A percentile compares a stretch with the other conserved stretches of the same genome.
Evolutionary conservation across 129 eudicot species (phyloP).

Genomic region (Escallonia rubra): DNA sequence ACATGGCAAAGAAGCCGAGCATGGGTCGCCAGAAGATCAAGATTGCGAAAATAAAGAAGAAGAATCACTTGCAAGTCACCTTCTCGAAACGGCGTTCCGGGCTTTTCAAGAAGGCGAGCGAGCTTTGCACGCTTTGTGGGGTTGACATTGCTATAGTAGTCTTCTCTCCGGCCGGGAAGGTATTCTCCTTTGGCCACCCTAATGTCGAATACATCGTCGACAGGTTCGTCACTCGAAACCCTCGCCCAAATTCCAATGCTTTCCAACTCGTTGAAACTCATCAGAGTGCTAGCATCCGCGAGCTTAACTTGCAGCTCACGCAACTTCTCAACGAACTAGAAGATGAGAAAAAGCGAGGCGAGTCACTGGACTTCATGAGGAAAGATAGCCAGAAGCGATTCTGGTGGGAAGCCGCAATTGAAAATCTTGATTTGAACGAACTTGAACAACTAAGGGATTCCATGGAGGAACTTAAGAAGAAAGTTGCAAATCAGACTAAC

Average conservation of each 20-base stretch:
- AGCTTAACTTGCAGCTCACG: conserved; percentile 41
- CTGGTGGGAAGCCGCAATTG: conserved; percentile 61
- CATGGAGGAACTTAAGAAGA: conserved; percentile 51
- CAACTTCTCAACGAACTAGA: conserved; percentile 41
- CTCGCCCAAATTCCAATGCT: conserved; percentile 8
- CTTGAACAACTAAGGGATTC: conserved; percentile 42
- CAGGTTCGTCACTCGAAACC: conserved; percentile 37
- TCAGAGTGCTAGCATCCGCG: conserved; percentile 30
- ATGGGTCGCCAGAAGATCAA: conserved; percentile 60
- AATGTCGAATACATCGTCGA: conserved; percentile 51
- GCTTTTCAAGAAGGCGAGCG: conserved; percentile 63
- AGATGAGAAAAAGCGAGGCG: conserved; percentile 44
- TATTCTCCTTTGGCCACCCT: conserved; percentile 62
- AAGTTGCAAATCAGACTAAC: conserved; percentile 26
- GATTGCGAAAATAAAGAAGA: conserved; percentile 46
- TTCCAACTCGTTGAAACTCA: conserved; percentile 40
- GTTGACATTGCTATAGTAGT: conserved; percentile 60
- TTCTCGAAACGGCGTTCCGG: conserved; percentile 63
- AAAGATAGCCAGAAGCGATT: conserved; percentile 36
- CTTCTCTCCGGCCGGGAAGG: conserved; percentile 58
- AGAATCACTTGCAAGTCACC: conserved; percentile 52
- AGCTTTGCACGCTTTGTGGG: conserved; percentile 60
- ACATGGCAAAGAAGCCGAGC: conserved; percentile 54
- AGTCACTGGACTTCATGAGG: conserved; percentile 38
- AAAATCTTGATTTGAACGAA: conserved; percentile 30